Base-by-base conservation (phyloP, 148 eudicot species). In the Rhododendron griersonianum region DNA sequence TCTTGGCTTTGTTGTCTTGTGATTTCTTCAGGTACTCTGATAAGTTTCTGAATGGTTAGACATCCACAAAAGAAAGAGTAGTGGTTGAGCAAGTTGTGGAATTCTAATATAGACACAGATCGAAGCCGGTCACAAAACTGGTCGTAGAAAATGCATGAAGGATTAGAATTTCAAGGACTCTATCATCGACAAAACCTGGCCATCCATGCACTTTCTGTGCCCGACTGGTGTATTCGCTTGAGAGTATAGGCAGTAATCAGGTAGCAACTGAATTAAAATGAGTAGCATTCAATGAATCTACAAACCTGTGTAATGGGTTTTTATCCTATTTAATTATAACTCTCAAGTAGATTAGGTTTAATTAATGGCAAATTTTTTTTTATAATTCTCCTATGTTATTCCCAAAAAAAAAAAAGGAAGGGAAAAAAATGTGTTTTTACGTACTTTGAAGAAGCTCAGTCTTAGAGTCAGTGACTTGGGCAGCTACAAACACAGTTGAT, bases 21-120 rank as follows among this genome's bases (percentile, higher is more conserved):
- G 99, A 92, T 89, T 97, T 97, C 93, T 97, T 95, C 89, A 94
- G 86, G 89, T 94, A 97, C 84, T 90, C 99, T 97, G 93, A 82
- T 44, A 86, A 65, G 69, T 63, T 19, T 48, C 78, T 19, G 16
- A 50, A 69, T n/a, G 21, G 53, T 75, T 57, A 37, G 25, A 77
- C 28, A 1, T 47, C 25, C 41, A 59, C 30, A 23, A 23, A 78
- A 78, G 10, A 15, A n/a, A 45, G 57, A 47, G 4, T 44, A 50
- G 25, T 11, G 11, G 1, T 71, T 79, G 6, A 41, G 61, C 86
- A 8, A 71, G 1, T 71, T 79, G 18, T 21, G 48, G 81, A 8
- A 71, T 71, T 71, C 39, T 15, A 41, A 41, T 41, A 6, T 14
- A 14, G 76, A 28, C 39, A 71, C 7, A 71, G 8, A 39, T 39